Base-by-base conservation (phyloP, 371 early-diverging fungal species). In the Mucor irregularis region DNA sequence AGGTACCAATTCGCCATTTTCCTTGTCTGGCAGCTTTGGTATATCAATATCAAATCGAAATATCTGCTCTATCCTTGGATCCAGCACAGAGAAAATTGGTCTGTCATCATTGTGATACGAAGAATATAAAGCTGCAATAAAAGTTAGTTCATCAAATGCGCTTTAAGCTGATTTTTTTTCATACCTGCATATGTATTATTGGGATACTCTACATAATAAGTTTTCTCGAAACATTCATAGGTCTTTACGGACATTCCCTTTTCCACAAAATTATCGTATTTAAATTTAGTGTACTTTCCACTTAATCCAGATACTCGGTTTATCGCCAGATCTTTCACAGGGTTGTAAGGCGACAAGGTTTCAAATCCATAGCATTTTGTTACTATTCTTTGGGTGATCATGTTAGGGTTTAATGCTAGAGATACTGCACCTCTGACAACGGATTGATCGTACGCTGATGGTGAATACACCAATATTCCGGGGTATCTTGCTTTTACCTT, bases 381-480 rank as follows among this genome's bases (percentile, higher is more conserved):
- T 13, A 31, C 31, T 10, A 53, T 53, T 46, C 59, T 44, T 16
- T 33, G 44, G 14, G 53, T 46, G 26, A 59, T 59, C 29, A 28
- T 39, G 26, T 43, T 51, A 37, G 59, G 53, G 21, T 59, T 47
- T 13, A 31, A n/a, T 6, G 53, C 59, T 19, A 59, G 25, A 16
- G 33, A 34, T 0, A 59, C 53, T 30, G 59, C 59, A 9, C 59
- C 59, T 31, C 53, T 31, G 1, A 59, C 53, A 37, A 59, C 59
- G 0, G 59, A 44, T 16, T 46, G 52, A 47, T 53, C 53, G 40
- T 53, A 51, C 1, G 37, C 16, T n/a, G 16, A 11, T 13, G 59
- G 47, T 11, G 51, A 38, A 9, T 39, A 39, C 5, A 51, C 39
- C 3, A 13, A 10, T 0, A 46, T 25, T 3, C 14, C 17, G 0